Percentiles rank a stretch among this genome's conserved stretches.
Conservation (phyloP, 2,329 filamentous ascomycete species). For the Rutstroemia sp. region DNA sequence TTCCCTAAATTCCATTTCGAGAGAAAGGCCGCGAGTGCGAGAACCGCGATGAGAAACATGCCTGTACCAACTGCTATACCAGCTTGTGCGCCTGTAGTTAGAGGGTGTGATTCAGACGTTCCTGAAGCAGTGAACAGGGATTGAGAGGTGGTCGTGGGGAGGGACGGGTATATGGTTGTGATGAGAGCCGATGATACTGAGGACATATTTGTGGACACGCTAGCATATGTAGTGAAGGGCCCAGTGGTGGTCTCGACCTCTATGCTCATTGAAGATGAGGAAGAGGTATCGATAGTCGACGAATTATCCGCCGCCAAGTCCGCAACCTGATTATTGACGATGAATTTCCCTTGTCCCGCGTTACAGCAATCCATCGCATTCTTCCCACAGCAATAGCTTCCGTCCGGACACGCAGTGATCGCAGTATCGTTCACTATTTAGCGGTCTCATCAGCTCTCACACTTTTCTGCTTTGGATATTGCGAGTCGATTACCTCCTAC, state of each 20-base stretch:
- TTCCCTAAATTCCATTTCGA: neutral
- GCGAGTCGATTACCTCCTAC: neutral
- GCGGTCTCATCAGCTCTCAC: neutral
- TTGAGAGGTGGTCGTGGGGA: too few species aligned
- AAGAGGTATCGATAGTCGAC: neutral
- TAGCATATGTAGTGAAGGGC: too few species aligned
- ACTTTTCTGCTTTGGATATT: too few species aligned
- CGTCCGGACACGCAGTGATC: constrained; percentile 3
- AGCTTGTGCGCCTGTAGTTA: too few species aligned
- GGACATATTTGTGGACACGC: too few species aligned
- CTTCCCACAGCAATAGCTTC: constrained; percentile 6
- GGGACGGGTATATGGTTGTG: too few species aligned
- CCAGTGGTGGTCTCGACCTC: neutral
- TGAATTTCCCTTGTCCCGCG: neutral
- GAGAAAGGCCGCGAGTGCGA: neutral
- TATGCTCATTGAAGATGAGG: neutral
- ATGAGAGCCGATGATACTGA: too few species aligned
- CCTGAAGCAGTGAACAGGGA: too few species aligned
- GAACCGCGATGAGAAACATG: neutral
- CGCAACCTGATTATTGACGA: constrained; percentile 6
- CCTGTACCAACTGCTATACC: neutral
- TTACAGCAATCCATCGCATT: constrained; percentile 2
- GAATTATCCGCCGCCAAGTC: neutral
- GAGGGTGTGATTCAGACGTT: too few species aligned
- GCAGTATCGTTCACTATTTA: constrained; percentile 3